Conservation (phyloP, 1,284 basidiomycete genomes). For the Ganoderma resinaceum region DNA sequence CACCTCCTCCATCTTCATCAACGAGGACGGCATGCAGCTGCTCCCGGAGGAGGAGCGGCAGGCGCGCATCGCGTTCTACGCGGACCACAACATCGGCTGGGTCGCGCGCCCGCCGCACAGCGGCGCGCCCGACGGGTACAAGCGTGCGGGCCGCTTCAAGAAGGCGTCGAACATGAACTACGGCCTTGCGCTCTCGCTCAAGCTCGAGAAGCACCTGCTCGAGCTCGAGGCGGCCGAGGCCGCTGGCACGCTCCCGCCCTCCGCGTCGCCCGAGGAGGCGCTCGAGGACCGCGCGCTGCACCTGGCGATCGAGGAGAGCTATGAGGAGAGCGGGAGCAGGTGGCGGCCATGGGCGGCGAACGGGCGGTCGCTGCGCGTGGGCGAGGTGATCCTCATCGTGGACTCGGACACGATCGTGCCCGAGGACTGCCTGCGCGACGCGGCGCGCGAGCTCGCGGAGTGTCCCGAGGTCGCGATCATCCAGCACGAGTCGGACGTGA, state of each 20-base stretch:
- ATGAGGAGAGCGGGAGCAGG: conserved; percentile 57
- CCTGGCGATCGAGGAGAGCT: conserved; percentile 73
- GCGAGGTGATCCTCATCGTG: conserved; percentile 75
- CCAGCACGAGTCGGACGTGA: conserved; percentile 85
- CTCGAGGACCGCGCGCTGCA: conserved; percentile 71
- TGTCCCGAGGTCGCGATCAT: conserved; percentile 85
- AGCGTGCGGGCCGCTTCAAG: conserved; percentile 66
- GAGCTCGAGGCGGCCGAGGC: conserved; percentile 54
- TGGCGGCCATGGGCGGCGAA: conserved; percentile 74
- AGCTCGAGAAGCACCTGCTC: conserved; percentile 56
- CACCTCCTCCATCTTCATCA: conserved; percentile 76
- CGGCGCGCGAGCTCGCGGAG: conserved; percentile 80
- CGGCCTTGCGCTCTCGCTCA: conserved; percentile 55
- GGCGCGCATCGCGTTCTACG: conserved; percentile 54
- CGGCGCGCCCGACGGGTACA: conserved; percentile 50
- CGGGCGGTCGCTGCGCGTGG: conserved; percentile 65
- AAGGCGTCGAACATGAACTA: conserved; percentile 70
- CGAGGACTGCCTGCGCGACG: conserved; percentile 87
- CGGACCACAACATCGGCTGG: conserved; percentile 61
- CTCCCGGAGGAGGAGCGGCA: conserved; percentile 44
- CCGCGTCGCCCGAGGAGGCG: conserved; percentile 57
- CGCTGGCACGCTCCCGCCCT: no score
- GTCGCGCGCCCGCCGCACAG: conserved; percentile 60
- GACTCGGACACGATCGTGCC: conserved; percentile 90
- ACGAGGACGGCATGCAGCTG: conserved; percentile 73